A percentile compares a stretch with the other conserved stretches of the same genome.
Evolutionary conservation across 2,329 filamentous ascomycete genomes (phyloP).

Genomic region (Nannizziopsis arthrosporioides): DNA sequence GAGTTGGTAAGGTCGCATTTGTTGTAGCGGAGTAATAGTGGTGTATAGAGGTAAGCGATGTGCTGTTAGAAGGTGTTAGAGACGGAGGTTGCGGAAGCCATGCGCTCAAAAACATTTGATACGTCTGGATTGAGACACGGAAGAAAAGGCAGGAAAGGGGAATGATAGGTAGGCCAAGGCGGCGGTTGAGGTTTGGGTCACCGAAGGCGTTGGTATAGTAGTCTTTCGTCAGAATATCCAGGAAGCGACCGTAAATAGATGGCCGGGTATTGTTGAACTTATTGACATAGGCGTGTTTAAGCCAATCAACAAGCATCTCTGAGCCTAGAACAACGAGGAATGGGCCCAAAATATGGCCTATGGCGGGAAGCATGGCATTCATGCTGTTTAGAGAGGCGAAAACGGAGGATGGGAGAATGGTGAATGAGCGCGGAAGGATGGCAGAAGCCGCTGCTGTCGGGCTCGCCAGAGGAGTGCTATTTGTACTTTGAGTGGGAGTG

Average conservation of each 20-base stretch:
- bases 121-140: conserved; percentile 85
- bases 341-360: conserved; percentile 76
- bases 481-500: conserved; percentile 25
- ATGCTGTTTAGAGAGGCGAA: conserved; percentile 34
- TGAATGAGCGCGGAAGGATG: conserved; percentile 83
- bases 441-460: conserved; percentile 50
- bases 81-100: conserved; percentile 63
- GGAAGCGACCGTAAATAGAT: conserved; percentile 72
- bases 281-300: conserved; percentile 94
- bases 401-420: conserved; percentile 57
- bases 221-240: conserved; percentile 91
- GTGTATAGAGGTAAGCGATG: conserved; percentile 35
- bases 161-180: conserved; percentile 81
- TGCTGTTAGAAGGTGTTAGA: conserved; percentile 20
- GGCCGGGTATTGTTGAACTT: conserved; percentile 98
- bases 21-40: conserved; percentile 36
- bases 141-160: conserved; percentile 91
- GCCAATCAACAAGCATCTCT: conserved; percentile 91
- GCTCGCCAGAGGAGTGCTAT: conserved; percentile 44
- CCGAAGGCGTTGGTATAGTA: conserved; percentile 96
- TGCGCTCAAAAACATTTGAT: conserved; percentile 92
- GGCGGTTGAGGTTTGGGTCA: conserved; percentile 77
- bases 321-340: conserved; percentile 90
- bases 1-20: conserved; percentile 22
- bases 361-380: conserved; percentile 33